Conservation (phyloP, 345 rosid species). For the Bruguiera sexangula region DNA sequence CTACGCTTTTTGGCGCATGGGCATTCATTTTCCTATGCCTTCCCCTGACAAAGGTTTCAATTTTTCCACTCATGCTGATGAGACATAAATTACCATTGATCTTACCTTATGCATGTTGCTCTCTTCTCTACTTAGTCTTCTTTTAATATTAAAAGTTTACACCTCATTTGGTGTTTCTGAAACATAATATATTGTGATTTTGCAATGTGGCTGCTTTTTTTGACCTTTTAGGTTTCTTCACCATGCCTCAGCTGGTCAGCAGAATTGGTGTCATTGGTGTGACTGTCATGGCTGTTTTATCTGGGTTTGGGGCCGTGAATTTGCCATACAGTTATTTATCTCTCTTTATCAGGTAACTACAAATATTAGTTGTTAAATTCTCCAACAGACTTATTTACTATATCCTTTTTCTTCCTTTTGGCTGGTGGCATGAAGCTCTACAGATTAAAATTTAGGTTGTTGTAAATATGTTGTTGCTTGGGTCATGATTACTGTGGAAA, state of each 20-base stretch:
- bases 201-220: constrained; percentile 6
- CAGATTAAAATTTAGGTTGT: too few relatives aligned
- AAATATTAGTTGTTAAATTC: not conserved
- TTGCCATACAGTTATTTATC: constrained; percentile 97
- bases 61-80: constrained; percentile 1
- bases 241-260: constrained; percentile 93
- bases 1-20: constrained; percentile 99
- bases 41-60: constrained; percentile 74
- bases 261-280: constrained; percentile 98
- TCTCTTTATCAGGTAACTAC: constrained; percentile 78
- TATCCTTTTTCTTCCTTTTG: constrained; percentile 2
- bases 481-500: too few relatives aligned
- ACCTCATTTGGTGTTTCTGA: not conserved
- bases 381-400: not conserved
- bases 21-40: constrained; percentile 98
- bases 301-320: constrained; percentile 98
- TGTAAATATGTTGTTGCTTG: too few relatives aligned
- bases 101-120: not conserved
- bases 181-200: not conserved
- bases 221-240: constrained; percentile 71
- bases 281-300: constrained; percentile 92
- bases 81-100: too few relatives aligned
- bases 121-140: not conserved
- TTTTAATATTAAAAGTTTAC: not conserved
- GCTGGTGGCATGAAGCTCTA: too few relatives aligned